Base-by-base conservation (phyloP, 495 filamentous ascomycete genomes). In the Daldinia vernicosa region DNA sequence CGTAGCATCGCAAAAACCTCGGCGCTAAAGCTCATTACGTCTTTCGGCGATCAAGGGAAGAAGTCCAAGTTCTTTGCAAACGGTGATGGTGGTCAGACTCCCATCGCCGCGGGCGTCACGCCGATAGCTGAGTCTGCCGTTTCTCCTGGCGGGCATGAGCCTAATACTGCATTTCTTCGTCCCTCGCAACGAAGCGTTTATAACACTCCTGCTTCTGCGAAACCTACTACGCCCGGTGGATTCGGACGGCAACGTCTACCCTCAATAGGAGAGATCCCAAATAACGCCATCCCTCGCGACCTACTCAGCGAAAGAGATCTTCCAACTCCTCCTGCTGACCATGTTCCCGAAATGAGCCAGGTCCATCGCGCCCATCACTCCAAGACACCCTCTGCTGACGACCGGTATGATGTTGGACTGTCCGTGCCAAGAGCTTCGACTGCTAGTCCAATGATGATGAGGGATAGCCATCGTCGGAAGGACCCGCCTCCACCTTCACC, bases 61-160 rank as follows among this genome's bases (percentile, higher is more conserved):
- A 86, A 87, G 59, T 85, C 87, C 72, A 88, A 86, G 66, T 93
- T 94, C 78, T 91, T 92, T 37, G 87, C 89, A 17, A 77, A 62
- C n/a, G 91, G 66, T 15, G 92, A 86, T 26, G 84, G 91, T 69
- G 91, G 93, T 67, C 85, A 85, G 60, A 94, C 92, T 11, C 92
- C 93, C 6, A 92, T 93, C 51, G 89, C 88, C 30, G 90, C 88
- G 4, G 92, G 90, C 40, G 86, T 91, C 12, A 99, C 96, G 4
- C 95, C 95, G 1, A 98, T 98, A 75, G 91, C 92, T 3, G 93
- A 98, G 69, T 97, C 95, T 39, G 95, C 94, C 11, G 82, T 95
- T 32, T 93, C 92, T 27, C 92, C 92, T 2, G 83, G 86, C 37
- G 90, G 88, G n/a, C 76, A 77, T 43, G 85, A 88, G 47, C 84